Percentiles rank a stretch among this genome's conserved stretches.
Evolutionary conservation across 768 basidiomycete genomes (phyloP).

Genomic region (Mrakia hoshinonis): DNA sequence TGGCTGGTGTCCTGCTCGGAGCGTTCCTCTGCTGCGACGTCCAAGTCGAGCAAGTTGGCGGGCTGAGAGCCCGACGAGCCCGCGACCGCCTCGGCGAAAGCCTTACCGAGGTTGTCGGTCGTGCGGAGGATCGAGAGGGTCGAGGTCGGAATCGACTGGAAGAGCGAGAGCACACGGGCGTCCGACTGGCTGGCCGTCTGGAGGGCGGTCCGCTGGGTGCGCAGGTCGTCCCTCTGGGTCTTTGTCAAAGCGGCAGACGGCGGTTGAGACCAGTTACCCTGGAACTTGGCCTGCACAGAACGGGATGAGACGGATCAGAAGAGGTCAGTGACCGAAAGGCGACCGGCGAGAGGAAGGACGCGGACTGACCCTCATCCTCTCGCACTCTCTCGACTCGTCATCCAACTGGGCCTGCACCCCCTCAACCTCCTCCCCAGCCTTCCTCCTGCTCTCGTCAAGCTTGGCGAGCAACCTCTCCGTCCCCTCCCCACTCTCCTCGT

Average conservation of each 20-base stretch:
- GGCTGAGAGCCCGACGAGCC: conserved; percentile 44
- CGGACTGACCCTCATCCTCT: conserved; percentile 55
- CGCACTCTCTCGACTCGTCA: conserved; percentile 74
- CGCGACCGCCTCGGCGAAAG: conserved; percentile 52
- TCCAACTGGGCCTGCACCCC: conserved; percentile 61
- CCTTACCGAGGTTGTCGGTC: conserved; percentile 43
- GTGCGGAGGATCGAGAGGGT: conserved; percentile 49
- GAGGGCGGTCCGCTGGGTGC: conserved; percentile 44
- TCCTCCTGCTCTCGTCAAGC: conserved; percentile 56
- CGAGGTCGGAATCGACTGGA: conserved; percentile 61
- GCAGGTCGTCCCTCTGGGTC: conserved; percentile 48
- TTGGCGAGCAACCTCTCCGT: conserved; percentile 59
- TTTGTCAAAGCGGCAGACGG: conserved; percentile 70
- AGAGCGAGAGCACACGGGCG: conserved; percentile 60
- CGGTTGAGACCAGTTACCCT: conserved; percentile 74
- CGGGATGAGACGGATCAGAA: neutral
- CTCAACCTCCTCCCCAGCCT: conserved; percentile 59
- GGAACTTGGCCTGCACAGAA: conserved; percentile 57
- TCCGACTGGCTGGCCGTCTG: conserved; percentile 73
- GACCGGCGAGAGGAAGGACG: neutral
- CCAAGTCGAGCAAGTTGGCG: conserved; percentile 62
- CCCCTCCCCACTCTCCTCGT: conserved; percentile 59
- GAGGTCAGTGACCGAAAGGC: neutral
- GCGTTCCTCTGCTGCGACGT: conserved; percentile 56
- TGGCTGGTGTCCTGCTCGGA: conserved; percentile 56